Percentiles rank a stretch among this genome's conserved stretches.
Evolutionary conservation across 2,329 filamentous ascomycete genomes (phyloP).

Genomic region (Pyrenophora seminiperda): DNA sequence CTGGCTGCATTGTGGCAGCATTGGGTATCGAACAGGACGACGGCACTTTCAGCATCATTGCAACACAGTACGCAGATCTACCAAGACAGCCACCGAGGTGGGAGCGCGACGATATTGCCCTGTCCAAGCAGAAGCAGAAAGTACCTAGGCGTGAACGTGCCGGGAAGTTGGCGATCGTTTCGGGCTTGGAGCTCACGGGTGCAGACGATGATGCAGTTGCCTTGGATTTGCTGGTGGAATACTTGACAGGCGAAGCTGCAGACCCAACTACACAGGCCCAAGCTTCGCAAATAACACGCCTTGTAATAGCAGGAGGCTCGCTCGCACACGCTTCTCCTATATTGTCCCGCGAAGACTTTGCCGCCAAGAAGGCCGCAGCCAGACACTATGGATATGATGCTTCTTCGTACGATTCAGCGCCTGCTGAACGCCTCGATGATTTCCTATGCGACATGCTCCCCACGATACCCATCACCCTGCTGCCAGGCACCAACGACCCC

Average conservation of each 20-base stretch:
- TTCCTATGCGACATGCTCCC: constrained; percentile 83
- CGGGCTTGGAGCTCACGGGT: constrained; percentile 82
- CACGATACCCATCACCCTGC: constrained; percentile 82
- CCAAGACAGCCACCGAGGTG: constrained; percentile 81
- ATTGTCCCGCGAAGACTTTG: constrained; percentile 54
- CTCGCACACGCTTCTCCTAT: constrained; percentile 61
- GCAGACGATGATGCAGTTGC: constrained; percentile 74
- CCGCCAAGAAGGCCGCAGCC: constrained; percentile 54
- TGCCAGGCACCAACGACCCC: constrained; percentile 83
- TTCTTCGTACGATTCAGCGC: constrained; percentile 82
- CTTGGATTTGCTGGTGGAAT: constrained; percentile 81
- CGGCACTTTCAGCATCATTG: constrained; percentile 90
- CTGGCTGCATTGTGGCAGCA: constrained; percentile 91
- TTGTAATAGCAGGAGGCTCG: constrained; percentile 92
- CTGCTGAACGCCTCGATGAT: constrained; percentile 80
- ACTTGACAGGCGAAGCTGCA: constrained; percentile 80
- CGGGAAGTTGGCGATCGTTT: constrained; percentile 84
- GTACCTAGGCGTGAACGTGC: constrained; percentile 52
- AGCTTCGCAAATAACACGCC: constrained; percentile 73
- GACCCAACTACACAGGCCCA: constrained; percentile 64
- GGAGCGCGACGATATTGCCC: constrained; percentile 64
- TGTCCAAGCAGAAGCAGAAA: constrained; percentile 43
- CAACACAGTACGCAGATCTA: constrained; percentile 86
- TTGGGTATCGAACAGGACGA: constrained; percentile 91
- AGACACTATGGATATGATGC: constrained; percentile 97